Evolutionary conservation across 805 yeast species (phyloP).

Genomic region (Metschnikowia bowlesiae): DNA sequence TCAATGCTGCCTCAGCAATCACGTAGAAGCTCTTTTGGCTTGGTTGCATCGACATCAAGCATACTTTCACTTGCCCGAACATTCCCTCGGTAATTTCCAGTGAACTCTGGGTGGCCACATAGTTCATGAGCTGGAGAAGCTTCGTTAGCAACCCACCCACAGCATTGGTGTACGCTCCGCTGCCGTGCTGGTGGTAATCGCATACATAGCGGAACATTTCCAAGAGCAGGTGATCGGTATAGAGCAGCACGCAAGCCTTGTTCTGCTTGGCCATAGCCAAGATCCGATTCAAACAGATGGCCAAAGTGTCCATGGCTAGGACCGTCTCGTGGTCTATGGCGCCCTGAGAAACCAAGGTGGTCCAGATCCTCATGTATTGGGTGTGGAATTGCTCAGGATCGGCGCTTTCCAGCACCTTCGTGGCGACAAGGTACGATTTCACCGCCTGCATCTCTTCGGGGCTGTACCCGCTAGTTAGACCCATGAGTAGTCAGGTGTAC

Average conservation of each 20-base stretch:
- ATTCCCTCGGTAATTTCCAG: conserved; percentile 15
- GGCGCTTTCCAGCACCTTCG: neutral
- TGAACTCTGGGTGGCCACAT: neutral
- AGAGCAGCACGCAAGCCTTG: neutral
- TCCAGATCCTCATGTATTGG: neutral
- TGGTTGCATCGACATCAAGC: conserved; percentile 37
- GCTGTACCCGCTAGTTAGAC: neutral
- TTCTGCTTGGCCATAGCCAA: conserved; percentile 7
- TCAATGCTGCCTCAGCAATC: conserved; percentile 53
- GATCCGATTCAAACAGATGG: conserved; percentile 62
- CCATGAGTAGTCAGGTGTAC: neutral
- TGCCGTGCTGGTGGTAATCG: conserved; percentile 68
- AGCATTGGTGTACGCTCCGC: conserved; percentile 68
- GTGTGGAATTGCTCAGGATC: conserved; percentile 1
- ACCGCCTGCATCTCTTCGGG: neutral
- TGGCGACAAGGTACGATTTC: conserved; percentile 6
- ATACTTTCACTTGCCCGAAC: conserved; percentile 41
- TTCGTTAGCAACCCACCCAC: conserved; percentile 57
- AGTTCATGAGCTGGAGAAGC: conserved; percentile 36
- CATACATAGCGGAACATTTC: conserved; percentile 49
- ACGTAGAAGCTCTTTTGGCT: conserved; percentile 59
- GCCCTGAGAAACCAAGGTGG: neutral
- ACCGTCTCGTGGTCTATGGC: conserved; percentile 11
- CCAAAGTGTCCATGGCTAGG: conserved; percentile 45
- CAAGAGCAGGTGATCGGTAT: neutral